Evolutionary conservation across 352 stramenopile genomes (phyloP).

Genomic region (Pythium plurisporium): DNA sequence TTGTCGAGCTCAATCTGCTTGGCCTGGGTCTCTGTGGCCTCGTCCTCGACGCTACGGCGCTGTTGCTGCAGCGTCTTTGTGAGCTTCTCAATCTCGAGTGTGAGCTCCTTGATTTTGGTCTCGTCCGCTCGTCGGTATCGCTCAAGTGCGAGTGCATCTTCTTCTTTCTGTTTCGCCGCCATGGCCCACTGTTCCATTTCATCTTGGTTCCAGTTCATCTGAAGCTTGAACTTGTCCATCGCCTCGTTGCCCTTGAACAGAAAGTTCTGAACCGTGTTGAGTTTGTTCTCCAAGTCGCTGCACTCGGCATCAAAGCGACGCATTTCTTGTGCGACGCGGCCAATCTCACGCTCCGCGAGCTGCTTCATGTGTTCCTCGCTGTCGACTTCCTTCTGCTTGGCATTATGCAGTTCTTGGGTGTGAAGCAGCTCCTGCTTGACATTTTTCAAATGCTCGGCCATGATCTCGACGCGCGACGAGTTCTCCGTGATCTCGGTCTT

Average conservation of each 20-base stretch:
- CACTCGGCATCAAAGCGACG: slow-evolving; percentile 69
- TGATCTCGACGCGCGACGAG: slow-evolving; percentile 89
- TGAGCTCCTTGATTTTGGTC: slow-evolving; percentile 94
- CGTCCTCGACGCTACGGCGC: slow-evolving; percentile 67
- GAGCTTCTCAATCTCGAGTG: slow-evolving; percentile 91
- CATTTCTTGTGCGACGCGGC: slow-evolving; percentile 73
- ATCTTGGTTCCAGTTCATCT: slow-evolving; percentile 98
- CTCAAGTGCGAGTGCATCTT: slow-evolving; percentile 92
- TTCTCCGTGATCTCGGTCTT: slow-evolving; percentile 77
- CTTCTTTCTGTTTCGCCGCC: slow-evolving; percentile 94
- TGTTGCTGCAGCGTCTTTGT: slow-evolving; percentile 83
- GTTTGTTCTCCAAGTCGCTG: slow-evolving; percentile 74
- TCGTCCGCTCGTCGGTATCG: slow-evolving; percentile 93
- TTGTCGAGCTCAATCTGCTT: slow-evolving; percentile 96
- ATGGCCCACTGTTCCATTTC: slow-evolving; percentile 97
- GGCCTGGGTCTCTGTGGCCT: slow-evolving; percentile 91
- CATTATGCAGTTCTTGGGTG: slow-evolving; percentile 89
- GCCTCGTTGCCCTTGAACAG: slow-evolving; percentile 92
- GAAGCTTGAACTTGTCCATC: slow-evolving; percentile 94
- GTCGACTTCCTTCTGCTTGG: slow-evolving; percentile 91
- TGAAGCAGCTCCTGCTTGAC: slow-evolving; percentile 94
- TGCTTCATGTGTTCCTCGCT: slow-evolving; percentile 94
- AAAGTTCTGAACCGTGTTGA: slow-evolving; percentile 88
- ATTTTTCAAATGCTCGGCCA: slow-evolving; percentile 96
- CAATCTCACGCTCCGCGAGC: slow-evolving; percentile 88